Evolutionary conservation across 495 filamentous ascomycete genomes (phyloP).

Genomic region (Stereocaulon alpinum): DNA sequence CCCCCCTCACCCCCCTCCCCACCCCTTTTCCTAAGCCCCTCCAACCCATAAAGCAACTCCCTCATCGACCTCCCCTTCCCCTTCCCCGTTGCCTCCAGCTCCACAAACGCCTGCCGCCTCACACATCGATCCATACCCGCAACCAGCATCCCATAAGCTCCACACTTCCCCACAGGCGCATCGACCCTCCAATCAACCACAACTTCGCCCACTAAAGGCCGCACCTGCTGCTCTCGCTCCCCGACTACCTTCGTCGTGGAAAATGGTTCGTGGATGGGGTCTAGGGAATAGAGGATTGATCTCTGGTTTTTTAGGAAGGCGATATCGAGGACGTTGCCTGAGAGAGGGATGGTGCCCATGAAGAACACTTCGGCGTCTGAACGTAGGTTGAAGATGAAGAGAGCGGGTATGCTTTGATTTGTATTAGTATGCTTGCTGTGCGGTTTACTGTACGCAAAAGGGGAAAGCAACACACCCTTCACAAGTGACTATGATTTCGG

Average conservation of each 20-base stretch:
- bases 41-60: conserved; percentile 57
- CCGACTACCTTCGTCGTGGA: conserved; percentile 33
- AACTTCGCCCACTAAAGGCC: conserved; percentile 3
- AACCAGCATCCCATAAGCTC: conserved; percentile 3
- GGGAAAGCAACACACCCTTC: conserved; percentile 47
- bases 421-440: conserved; percentile 19
- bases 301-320: conserved; percentile 25
- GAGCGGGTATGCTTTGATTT: conserved; percentile 29
- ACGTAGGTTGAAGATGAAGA: conserved; percentile 48
- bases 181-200: not conserved
- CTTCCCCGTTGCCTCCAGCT: conserved; percentile 1
- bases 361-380: conserved; percentile 34
- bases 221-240: not conserved
- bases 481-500: conserved; percentile 48
- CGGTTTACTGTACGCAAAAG: not conserved
- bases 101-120: not conserved
- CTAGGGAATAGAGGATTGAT: conserved; percentile 47
- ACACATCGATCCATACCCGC: conserved; percentile 4
- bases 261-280: conserved; percentile 36
- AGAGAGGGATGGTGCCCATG: conserved; percentile 36
- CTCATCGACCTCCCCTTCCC: conserved; percentile 22
- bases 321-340: conserved; percentile 54
- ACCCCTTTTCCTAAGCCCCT: conserved; percentile 61
- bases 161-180: not conserved
- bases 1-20: conserved; percentile 28